Evolutionary conservation across 805 yeast species (phyloP).

Genomic region (Saturnispora mendoncae): DNA sequence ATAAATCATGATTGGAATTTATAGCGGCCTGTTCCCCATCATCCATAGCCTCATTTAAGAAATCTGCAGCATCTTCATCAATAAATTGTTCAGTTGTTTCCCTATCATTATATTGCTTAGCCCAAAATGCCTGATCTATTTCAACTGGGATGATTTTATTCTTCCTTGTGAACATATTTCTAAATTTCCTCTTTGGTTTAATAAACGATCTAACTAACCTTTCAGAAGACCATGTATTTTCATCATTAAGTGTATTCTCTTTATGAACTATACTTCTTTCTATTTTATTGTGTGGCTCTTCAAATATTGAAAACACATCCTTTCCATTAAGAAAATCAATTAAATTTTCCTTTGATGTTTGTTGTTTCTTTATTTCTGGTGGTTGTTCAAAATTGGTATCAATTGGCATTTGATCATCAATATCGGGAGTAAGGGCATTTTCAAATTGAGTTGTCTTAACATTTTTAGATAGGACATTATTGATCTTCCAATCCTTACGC

Average conservation of each 20-base stretch:
- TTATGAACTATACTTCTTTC: not conserved
- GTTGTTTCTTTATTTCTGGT: not conserved
- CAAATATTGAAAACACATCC: not conserved
- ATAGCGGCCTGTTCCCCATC: conserved; percentile 13
- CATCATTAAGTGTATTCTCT: conserved; percentile 24
- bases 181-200: conserved; percentile 41
- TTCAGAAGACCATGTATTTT: conserved; percentile 55
- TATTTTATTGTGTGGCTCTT: not conserved
- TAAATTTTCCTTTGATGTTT: not conserved
- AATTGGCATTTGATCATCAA: too few species aligned
- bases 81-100: conserved; percentile 25
- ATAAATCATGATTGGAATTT: too few species aligned
- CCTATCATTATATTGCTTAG: conserved; percentile 40
- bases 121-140: conserved; percentile 68
- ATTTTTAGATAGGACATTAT: too few species aligned
- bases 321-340: conserved; percentile 4
- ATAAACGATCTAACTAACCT: conserved; percentile 58
- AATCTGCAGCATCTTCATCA: conserved; percentile 15
- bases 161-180: conserved; percentile 15
- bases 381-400: too few species aligned
- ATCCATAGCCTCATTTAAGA: conserved; percentile 12
- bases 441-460: not conserved
- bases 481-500: conserved; percentile 7
- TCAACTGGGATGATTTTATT: conserved; percentile 9
- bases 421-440: too few species aligned